Conservation (phyloP, 768 basidiomycete genomes). For the Hypsizygus marmoreus region DNA sequence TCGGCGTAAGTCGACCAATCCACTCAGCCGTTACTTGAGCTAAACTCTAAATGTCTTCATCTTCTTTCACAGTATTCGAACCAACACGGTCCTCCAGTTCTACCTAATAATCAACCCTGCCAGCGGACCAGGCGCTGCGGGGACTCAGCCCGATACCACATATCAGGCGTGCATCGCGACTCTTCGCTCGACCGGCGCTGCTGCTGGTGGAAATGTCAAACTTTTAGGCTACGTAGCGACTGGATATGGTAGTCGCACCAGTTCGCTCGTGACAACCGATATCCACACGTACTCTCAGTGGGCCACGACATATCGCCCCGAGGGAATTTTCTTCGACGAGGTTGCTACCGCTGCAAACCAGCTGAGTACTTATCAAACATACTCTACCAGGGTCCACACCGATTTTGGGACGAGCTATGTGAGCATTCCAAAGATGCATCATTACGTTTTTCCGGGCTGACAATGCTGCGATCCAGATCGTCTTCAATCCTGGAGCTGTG, state of each 20-base stretch:
- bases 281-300: constrained; percentile 33
- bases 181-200: constrained; percentile 13
- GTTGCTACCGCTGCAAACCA: constrained; percentile 17
- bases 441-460: background rate
- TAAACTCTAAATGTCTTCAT: constrained; percentile 11
- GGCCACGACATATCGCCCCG: constrained; percentile 26
- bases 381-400: constrained; percentile 16
- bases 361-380: constrained; percentile 26
- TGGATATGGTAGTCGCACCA: constrained; percentile 19
- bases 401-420: constrained; percentile 21
- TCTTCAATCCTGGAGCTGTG: constrained; percentile 29
- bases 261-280: constrained; percentile 25
- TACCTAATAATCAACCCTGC: constrained; percentile 32
- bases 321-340: constrained; percentile 41
- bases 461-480: constrained; percentile 17
- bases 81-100: constrained; percentile 28
- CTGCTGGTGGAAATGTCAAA: constrained; percentile 24
- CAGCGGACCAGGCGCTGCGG: constrained; percentile 29
- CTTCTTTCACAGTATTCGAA: too few relatives aligned
- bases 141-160: constrained; percentile 27
- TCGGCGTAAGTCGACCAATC: constrained; percentile 19
- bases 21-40: too few relatives aligned
- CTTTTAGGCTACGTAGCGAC: constrained; percentile 35
- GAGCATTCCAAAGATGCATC: background rate
- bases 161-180: constrained; percentile 30